Evolutionary conservation across 306 rosid genomes (phyloP).

Genomic region (Luffa aegyptiaca): DNA sequence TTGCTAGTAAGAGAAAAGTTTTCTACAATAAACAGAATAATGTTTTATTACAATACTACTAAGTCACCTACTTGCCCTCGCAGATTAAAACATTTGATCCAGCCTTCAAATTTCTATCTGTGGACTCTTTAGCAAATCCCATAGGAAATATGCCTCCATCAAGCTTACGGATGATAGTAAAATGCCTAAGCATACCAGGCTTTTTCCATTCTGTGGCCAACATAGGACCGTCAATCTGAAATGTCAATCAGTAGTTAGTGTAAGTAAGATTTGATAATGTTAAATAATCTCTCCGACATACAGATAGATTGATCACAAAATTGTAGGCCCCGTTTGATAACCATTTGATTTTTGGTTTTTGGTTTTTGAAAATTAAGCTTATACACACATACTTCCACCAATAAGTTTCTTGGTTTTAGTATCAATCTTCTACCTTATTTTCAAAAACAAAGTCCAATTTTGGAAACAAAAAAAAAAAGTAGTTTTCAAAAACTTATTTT

Average conservation of each 20-base stretch:
- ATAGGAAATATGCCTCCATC: slow-evolving; percentile 81
- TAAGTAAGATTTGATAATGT: slow-evolving; percentile 8
- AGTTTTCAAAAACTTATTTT: too few species aligned
- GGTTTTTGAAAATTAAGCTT: too few species aligned
- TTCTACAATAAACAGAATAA: slow-evolving; percentile 19
- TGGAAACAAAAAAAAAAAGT: too few species aligned
- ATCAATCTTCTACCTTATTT: too few species aligned
- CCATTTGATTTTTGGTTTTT: too few species aligned
- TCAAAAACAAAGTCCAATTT: too few species aligned
- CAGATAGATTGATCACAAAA: neutral
- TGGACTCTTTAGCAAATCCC: slow-evolving; percentile 66
- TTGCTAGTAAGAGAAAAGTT: neutral
- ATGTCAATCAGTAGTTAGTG: slow-evolving; percentile 18
- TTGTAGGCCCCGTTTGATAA: too few species aligned
- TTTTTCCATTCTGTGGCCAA: slow-evolving; percentile 83
- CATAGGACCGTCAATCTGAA: slow-evolving; percentile 93
- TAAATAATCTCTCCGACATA: neutral
- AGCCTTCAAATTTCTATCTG: slow-evolving; percentile 61
- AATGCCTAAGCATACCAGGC: slow-evolving; percentile 76
- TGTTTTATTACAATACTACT: slow-evolving; percentile 2
- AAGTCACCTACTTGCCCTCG: slow-evolving; percentile 62
- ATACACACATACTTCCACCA: too few species aligned
- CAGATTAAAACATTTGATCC: slow-evolving; percentile 57
- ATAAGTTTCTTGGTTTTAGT: too few species aligned
- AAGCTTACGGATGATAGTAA: slow-evolving; percentile 86